phyloP scores from a whole-genome alignment of 441 rosid genomes.

The Breynia disticha region DNA sequence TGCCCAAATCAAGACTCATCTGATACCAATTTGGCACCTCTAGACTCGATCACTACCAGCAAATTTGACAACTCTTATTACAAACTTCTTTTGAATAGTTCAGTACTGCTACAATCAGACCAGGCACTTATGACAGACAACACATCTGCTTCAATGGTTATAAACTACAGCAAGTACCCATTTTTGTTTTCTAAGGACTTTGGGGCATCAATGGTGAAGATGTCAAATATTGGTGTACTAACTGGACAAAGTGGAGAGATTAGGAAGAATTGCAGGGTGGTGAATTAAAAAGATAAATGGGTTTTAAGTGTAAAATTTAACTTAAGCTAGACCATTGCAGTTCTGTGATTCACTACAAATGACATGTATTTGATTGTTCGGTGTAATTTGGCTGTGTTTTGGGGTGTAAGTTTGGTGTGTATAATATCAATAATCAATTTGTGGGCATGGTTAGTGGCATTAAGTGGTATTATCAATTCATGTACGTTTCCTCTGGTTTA shows the following conservation, averaged over 20 bases:
- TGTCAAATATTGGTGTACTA: constrained; percentile 46
- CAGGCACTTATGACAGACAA: constrained; percentile 52
- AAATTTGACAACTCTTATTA: constrained; percentile 49
- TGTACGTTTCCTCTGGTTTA: too few relatives aligned
- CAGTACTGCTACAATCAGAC: constrained; percentile 61
- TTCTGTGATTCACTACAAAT: too few relatives aligned
- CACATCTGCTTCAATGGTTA: constrained; percentile 36
- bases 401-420: too few relatives aligned
- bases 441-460: too few relatives aligned
- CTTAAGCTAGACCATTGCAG: too few relatives aligned
- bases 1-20: constrained; percentile 50
- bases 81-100: constrained; percentile 31
- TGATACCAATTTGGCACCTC: constrained; percentile 33
- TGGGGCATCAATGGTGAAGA: constrained; percentile 51
- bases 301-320: too few relatives aligned
- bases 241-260: constrained; percentile 55
- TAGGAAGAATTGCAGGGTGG: constrained; percentile 47
- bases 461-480: too few relatives aligned
- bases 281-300: constrained; percentile 19
- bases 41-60: constrained; percentile 28
- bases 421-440: too few relatives aligned
- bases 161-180: constrained; percentile 44
- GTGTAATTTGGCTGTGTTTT: too few relatives aligned
- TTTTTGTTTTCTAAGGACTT: constrained; percentile 38
- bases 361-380: too few relatives aligned